Conservation (phyloP, 352 stramenopile genomes). For the Blastocystis sp. region DNA sequence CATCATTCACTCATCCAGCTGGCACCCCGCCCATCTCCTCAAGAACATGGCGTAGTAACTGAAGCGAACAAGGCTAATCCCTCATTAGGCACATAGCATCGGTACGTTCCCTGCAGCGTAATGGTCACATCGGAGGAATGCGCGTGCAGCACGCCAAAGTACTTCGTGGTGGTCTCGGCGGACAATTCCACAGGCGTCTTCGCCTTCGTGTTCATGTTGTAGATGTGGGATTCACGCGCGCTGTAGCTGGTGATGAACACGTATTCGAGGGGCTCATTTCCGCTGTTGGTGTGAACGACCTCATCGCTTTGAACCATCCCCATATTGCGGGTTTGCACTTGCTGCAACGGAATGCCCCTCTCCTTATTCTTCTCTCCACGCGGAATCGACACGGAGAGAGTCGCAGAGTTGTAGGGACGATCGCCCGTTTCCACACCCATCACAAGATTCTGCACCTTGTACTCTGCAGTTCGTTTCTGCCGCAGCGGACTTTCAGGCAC, state of each 20-base stretch:
- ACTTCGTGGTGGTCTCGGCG: not conserved
- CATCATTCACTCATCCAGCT: not conserved
- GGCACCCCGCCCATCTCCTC: conserved; percentile 3
- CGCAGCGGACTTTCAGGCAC: not conserved
- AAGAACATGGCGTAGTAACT: conserved; percentile 59
- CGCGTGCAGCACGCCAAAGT: not conserved
- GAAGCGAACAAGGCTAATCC: conserved; percentile 40
- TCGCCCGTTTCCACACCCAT: conserved; percentile 26
- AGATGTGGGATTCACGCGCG: not conserved
- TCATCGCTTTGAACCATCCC: not conserved
- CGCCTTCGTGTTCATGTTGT: not conserved
- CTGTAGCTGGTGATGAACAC: conserved; percentile 1
- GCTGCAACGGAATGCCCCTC: conserved; percentile 16
- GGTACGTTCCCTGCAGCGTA: conserved; percentile 50
- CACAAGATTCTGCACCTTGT: conserved; percentile 27
- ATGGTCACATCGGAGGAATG: conserved; percentile 33
- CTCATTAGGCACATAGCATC: not conserved
- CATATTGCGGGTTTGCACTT: not conserved
- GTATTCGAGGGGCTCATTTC: not conserved
- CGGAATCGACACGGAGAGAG: conserved; percentile 31
- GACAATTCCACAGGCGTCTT: not conserved
- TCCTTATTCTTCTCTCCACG: conserved; percentile 11
- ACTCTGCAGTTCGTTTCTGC: conserved; percentile 46
- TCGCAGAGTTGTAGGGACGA: conserved; percentile 4
- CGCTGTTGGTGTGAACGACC: not conserved